Base-by-base conservation (phyloP, 2,329 filamentous ascomycete species). In the Alternaria sp. region DNA sequence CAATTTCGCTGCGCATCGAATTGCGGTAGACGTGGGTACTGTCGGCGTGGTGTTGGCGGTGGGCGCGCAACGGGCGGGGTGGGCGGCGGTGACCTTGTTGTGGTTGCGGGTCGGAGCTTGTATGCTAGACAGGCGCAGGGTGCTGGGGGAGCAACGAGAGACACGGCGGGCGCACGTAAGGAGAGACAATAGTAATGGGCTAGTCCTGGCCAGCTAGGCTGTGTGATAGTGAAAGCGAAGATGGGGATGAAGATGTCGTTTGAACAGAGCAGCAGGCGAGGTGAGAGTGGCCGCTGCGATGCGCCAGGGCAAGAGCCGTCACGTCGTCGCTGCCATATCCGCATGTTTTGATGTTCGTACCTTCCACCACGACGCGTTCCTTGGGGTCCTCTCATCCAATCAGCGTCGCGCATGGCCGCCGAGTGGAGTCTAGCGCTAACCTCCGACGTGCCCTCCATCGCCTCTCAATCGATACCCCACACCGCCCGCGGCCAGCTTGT, bases 331-430 rank as follows among this genome's bases (percentile, higher is more conserved):
- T 66, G 54, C 62, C 50, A 63, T 72, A 68, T 74, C 71, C 72
- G 66, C 68, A 62, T 74, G 73, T 73, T 73, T 70, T 74, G 73
- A 61, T 66, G 49, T 54, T 59, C 63, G 49, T 54, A 57, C 63
- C 63, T 59, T 57, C 57, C 60, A 63, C 62, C 49, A 57, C 52
- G 59, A 66, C 69, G 66, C 69, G 69, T 63, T 40, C 36, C 36
- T 17, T 59, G 60, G 43, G 19, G 26, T 21, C 47, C 50, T 45
- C 67, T 67, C 32, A 13, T 55, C 70, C 73, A 72, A 71, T 67
- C 63, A 69, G n/a, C 36, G 21, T 21, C 66, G 59, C 47, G 57
- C 52, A 52, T 52, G 17, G 23, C 49, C 32, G 17, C 17, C 28
- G 4, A 43, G 13, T 17, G 19, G 30, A 46, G 59, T 12, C 19